Base-by-base conservation (phyloP, 306 rosid species). In the Urtica urens region DNA sequence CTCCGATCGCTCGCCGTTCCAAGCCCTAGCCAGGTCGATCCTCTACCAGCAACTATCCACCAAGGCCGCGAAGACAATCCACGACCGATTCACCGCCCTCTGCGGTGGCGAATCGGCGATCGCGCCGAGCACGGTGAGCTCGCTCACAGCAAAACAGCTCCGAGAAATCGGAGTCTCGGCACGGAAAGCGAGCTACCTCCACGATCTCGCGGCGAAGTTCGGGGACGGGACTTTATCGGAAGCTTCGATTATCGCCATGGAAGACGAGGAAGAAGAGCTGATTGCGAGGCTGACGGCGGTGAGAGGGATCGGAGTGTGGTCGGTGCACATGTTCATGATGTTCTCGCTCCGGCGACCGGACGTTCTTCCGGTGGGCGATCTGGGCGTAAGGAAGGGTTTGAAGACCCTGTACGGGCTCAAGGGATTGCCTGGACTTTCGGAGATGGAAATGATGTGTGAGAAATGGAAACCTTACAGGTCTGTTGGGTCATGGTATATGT, bases 241-340 rank as follows among this genome's bases (percentile, higher is more conserved):
- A 48, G 59, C 78, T 7, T 62, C 65, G 18, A 74, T 86, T 23
- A 60, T 65, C 0, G 83, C 67, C 54, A 86, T 82, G 96, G 76
- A 82, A 50, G 96, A 86, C 18, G 76, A 86, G 24, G 59, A 59
- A 37, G 76, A 86, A 22, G 59, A 59, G 37, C 59, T 81, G 22
- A 39, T 53, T 10, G 41, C 24, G 6, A 71, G 26, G 57, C 74
- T 86, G 10, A 82, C 76, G 0, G 38, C 53, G 53, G 93, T 86
- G 10, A 86, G 77, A 46, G 93, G 93, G 1, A 82, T 86, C 55
- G 93, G 96, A 43, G 81, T 52, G 30, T 86, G 93, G 96, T 78
- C 96, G 8, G 96, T 86, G 23, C 83, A 86, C 33, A 86, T 86
- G 96, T 82, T 79, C 48, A 78, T 86, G 96, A 78, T 86, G 0